Percentiles rank a stretch among this genome's conserved stretches.
These are phyloP conservation scores for Spathaspora sp. DNA, from an alignment of 805 yeast species.

Conservation along the genomic window DNA sequence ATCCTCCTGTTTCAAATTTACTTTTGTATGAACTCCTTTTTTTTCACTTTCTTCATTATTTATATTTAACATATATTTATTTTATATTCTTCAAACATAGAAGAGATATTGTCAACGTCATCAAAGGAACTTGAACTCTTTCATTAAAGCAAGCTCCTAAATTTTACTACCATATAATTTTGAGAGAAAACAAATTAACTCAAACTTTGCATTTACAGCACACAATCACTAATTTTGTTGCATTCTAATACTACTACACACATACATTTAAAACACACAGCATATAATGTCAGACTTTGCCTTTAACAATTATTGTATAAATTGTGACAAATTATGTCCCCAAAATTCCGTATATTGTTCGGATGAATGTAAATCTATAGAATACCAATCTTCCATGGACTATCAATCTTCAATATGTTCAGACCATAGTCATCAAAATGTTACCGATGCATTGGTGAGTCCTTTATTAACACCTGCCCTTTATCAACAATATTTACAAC, in stretches of 20 bases:
- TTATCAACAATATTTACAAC: slow-evolving; percentile 18
- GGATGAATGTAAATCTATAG: slow-evolving; percentile 25
- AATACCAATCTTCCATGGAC: slow-evolving; percentile 4
- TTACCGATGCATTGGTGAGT: slow-evolving; percentile 21
- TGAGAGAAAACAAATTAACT: neutral
- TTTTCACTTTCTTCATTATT: neutral
- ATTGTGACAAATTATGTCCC: slow-evolving; percentile 29
- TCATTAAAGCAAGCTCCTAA: neutral
- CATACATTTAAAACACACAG: neutral
- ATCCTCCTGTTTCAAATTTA: neutral
- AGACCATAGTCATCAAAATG: slow-evolving; percentile 3
- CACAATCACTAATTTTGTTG: neutral
- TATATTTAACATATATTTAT: neutral
- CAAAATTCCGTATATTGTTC: slow-evolving; percentile 24
- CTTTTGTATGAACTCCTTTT: neutral
- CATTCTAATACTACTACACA: neutral
- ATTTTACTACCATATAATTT: neutral
- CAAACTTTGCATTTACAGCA: neutral
- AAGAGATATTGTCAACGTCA: neutral
- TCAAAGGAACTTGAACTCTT: neutral
- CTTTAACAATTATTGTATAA: slow-evolving; percentile 36
- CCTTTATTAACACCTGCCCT: slow-evolving; percentile 38
- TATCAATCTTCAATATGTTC: slow-evolving; percentile 3
- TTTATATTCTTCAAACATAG: neutral
- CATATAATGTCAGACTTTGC: slow-evolving; percentile 34